Conservation (phyloP, 139 green algal genomes). For the Chlorella vulgaris region DNA sequence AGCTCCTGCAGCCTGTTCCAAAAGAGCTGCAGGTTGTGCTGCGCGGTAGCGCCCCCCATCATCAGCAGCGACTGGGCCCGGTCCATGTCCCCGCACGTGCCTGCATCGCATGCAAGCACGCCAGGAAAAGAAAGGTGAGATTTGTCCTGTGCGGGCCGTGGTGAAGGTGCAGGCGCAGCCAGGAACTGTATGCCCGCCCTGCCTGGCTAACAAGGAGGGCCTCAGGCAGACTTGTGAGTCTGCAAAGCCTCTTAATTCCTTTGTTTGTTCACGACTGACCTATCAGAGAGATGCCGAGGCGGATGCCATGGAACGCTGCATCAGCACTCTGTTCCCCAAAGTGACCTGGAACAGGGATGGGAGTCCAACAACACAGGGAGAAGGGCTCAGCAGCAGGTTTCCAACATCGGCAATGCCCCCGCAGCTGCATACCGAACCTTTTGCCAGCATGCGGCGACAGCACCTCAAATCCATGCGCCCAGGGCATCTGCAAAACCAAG, state of each 20-base stretch:
- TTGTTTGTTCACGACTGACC: not conserved
- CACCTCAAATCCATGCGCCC: too few relatives aligned
- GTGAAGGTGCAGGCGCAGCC: not conserved
- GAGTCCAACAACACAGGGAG: not conserved
- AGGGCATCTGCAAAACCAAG: too few relatives aligned
- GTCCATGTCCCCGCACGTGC: not conserved
- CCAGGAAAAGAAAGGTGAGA: not conserved
- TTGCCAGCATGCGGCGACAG: too few relatives aligned
- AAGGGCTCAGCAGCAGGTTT: too few relatives aligned
- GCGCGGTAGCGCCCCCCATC: not conserved
- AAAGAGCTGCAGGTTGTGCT: slow-evolving; percentile 26
- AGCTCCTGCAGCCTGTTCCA: slow-evolving; percentile 16
- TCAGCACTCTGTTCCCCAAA: slow-evolving; percentile 21
- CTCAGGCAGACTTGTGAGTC: not conserved
- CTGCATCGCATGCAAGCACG: not conserved
- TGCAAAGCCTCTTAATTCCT: not conserved
- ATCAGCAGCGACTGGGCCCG: slow-evolving; percentile 14
- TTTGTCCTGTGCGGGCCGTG: not conserved
- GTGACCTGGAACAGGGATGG: not conserved
- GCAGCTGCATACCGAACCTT: too few relatives aligned
- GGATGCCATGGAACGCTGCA: slow-evolving; percentile 25
- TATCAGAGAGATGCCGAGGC: slow-evolving; percentile 21
- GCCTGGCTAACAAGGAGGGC: not conserved
- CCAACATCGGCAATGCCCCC: too few relatives aligned
- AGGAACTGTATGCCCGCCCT: not conserved